A percentile compares a stretch with the other conserved stretches of the same genome.
Evolutionary conservation across 371 early-diverging fungal species (phyloP).

Genomic region (Funneliformis caledonium): DNA sequence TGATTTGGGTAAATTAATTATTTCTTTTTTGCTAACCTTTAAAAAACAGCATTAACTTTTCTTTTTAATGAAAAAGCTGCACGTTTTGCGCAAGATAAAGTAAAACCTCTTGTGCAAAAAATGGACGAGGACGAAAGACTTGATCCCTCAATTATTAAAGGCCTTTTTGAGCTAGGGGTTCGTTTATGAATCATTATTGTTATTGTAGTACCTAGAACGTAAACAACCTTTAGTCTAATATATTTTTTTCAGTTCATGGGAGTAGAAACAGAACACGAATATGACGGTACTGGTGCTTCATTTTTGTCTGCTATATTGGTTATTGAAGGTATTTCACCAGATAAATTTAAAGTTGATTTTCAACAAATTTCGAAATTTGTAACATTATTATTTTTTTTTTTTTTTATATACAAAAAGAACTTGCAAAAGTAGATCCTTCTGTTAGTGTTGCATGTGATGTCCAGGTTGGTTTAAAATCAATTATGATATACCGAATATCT

Average conservation of each 20-base stretch:
- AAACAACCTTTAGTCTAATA: neutral
- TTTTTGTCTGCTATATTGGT: slow-evolving; percentile 93
- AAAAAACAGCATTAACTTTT: neutral
- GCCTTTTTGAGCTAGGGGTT: slow-evolving; percentile 90
- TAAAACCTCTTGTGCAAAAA: slow-evolving; percentile 84
- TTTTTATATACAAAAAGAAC: slow-evolving; percentile 57
- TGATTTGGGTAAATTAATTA: slow-evolving; percentile 63
- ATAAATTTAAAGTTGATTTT: neutral
- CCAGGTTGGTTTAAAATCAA: slow-evolving; percentile 60
- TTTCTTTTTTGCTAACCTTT: neutral
- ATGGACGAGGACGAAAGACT: slow-evolving; percentile 95
- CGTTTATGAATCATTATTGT: slow-evolving; percentile 44
- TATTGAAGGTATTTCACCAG: slow-evolving; percentile 70
- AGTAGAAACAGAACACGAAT: slow-evolving; percentile 85
- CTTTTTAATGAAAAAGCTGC: slow-evolving; percentile 59
- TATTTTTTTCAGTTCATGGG: slow-evolving; percentile 85
- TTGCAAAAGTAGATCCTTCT: slow-evolving; percentile 96
- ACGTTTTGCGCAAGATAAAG: slow-evolving; percentile 82
- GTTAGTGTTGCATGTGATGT: slow-evolving; percentile 94
- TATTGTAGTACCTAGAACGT: neutral
- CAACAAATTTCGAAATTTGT: neutral
- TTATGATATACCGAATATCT: too few relatives aligned
- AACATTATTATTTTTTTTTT: neutral
- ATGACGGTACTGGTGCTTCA: slow-evolving; percentile 85
- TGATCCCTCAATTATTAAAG: slow-evolving; percentile 81